A percentile compares a stretch with the other conserved stretches of the same genome.
Evolutionary conservation across 2,329 filamentous ascomycete genomes (phyloP).

Genomic region (Trichoderma sp.): DNA sequence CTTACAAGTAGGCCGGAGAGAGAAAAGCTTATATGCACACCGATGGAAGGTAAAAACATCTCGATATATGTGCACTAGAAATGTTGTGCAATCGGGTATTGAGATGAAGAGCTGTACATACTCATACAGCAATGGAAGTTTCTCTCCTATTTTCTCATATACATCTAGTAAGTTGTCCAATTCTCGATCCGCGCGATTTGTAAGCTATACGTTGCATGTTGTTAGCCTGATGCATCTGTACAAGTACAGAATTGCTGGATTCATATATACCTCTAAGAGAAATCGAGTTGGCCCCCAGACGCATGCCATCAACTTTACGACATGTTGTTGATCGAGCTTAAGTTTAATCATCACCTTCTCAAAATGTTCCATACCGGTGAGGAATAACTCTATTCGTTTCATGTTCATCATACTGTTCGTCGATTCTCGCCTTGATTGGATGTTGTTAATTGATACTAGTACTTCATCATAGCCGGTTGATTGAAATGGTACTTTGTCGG

Average conservation of each 20-base stretch:
- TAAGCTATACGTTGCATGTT: neutral
- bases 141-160: neutral
- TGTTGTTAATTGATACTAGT: neutral
- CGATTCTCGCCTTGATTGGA: neutral
- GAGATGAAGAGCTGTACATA: neutral
- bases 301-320: neutral
- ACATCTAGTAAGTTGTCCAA: slow-evolving; percentile 2
- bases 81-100: neutral
- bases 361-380: neutral
- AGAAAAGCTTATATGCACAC: neutral
- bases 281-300: neutral
- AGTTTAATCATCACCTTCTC: neutral
- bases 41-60: neutral
- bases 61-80: neutral
- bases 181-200: neutral
- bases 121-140: neutral
- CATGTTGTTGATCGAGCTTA: neutral
- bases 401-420: neutral
- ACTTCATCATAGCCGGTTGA: neutral
- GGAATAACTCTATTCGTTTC: neutral
- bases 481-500: neutral
- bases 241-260: accelerated
- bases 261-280: neutral
- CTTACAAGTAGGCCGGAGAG: neutral
- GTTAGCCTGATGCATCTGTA: neutral